A percentile compares a stretch with the other conserved stretches of the same genome.
phyloP scores from a whole-genome alignment of 2,329 filamentous ascomycete genomes.

The Teratosphaeria epicoccoides region DNA sequence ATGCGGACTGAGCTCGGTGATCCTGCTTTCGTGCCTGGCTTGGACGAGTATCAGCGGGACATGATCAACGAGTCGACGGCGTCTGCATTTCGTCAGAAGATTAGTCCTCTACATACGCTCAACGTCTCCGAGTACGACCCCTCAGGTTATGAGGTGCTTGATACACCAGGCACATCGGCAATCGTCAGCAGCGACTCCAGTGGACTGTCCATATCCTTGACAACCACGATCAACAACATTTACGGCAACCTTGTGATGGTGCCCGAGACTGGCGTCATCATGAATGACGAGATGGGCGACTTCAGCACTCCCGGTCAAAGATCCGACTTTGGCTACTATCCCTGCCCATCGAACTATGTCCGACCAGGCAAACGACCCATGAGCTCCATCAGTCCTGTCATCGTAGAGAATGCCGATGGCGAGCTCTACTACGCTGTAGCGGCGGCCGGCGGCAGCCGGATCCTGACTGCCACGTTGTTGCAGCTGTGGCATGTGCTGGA shows the following conservation, averaged over 20 bases:
- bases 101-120: constrained; percentile 61
- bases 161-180: constrained; percentile 65
- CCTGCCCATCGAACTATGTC: constrained; percentile 71
- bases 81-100: constrained; percentile 50
- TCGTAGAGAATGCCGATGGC: constrained; percentile 57
- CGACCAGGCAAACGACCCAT: constrained; percentile 70
- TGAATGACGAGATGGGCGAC: constrained; percentile 54
- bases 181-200: constrained; percentile 59
- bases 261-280: constrained; percentile 70
- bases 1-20: constrained; percentile 68
- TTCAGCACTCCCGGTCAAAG: constrained; percentile 70
- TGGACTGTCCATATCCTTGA: constrained; percentile 69
- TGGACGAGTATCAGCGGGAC: constrained; percentile 52
- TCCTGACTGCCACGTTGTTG: constrained; percentile 70
- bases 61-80: constrained; percentile 57
- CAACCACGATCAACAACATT: constrained; percentile 77
- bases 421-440: constrained; percentile 60
- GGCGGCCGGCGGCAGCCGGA: constrained; percentile 68
- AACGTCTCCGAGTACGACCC: constrained; percentile 68
- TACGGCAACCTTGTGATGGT: constrained; percentile 75
- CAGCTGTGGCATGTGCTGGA: constrained; percentile 64
- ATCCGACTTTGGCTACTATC: constrained; percentile 79
- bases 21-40: constrained; percentile 57
- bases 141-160: constrained; percentile 50
- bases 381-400: constrained; percentile 70